These are phyloP conservation scores for Carallia pectinifolia DNA, from an alignment of 345 rosid genomes.

Conservation along the genomic window DNA sequence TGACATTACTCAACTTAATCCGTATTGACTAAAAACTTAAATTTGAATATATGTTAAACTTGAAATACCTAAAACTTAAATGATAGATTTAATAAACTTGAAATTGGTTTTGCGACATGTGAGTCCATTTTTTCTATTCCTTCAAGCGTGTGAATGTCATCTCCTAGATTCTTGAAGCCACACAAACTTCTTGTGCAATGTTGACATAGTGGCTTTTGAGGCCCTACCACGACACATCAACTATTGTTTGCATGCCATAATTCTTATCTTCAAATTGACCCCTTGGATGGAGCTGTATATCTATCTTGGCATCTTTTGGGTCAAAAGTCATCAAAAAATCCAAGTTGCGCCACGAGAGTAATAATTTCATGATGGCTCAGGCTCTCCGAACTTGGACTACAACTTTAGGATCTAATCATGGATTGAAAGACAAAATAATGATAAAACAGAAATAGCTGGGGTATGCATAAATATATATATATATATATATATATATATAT, in stretches of 20 bases:
- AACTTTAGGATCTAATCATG: not conserved
- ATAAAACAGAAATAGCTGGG: slow-evolving; percentile 3
- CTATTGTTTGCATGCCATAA: not conserved
- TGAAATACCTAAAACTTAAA: no score
- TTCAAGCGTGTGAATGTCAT: slow-evolving; percentile 29
- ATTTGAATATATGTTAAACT: no score
- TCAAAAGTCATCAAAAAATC: not conserved
- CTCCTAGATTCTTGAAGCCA: slow-evolving; percentile 16
- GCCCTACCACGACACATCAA: not conserved
- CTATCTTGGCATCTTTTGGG: not conserved
- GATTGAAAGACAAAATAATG: not conserved
- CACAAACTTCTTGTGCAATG: not conserved
- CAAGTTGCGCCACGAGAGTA: not conserved
- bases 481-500: no score
- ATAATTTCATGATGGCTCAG: not conserved
- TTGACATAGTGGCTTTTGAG: not conserved
- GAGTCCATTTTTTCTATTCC: slow-evolving; percentile 10
- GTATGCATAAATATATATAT: not conserved
- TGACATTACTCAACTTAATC: no score
- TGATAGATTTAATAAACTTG: no score
- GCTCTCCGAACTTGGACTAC: not conserved
- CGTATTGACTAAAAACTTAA: no score
- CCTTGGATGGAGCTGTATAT: not conserved
- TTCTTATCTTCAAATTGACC: not conserved
- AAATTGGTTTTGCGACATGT: slow-evolving; percentile 17